These are phyloP conservation scores for Dictyostelium citrinum DNA, from an alignment of 78 protist species.

Conservation along the genomic window DNA sequence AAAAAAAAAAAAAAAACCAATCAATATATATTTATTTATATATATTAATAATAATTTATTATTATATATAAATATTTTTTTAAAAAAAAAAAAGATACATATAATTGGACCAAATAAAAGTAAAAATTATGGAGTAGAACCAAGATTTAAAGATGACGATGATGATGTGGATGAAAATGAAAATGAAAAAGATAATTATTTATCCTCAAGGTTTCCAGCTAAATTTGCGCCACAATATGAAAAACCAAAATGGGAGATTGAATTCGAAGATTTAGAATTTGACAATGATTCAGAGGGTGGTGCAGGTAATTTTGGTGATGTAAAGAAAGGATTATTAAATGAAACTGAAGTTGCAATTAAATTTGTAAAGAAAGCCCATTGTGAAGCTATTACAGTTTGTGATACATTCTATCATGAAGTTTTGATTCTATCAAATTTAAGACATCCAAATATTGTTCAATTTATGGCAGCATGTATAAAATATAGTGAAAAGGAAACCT, in stretches of 20 bases:
- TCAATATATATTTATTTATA: too few relatives aligned
- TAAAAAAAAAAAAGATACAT: background rate
- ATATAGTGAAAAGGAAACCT: slow-evolving; percentile 15
- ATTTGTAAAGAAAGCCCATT: slow-evolving; percentile 24
- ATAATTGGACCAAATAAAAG: background rate
- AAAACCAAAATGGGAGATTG: background rate
- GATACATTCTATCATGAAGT: slow-evolving; percentile 12
- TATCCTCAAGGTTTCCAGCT: background rate
- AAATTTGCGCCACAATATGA: background rate
- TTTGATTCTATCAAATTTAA: background rate
- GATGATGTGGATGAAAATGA: background rate
- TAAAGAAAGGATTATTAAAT: slow-evolving; percentile 39
- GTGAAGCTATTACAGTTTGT: background rate
- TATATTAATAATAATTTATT: background rate
- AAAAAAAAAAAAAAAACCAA: too few relatives aligned
- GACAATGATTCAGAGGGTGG: slow-evolving; percentile 17
- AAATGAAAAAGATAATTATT: background rate
- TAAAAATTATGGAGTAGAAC: background rate
- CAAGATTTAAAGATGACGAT: background rate
- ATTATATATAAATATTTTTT: too few relatives aligned
- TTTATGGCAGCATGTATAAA: slow-evolving; percentile 66
- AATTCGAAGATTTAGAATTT: background rate
- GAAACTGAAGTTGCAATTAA: slow-evolving; percentile 73
- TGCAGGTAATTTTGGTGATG: slow-evolving; percentile 76
- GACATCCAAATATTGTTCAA: slow-evolving; percentile 79